These are phyloP conservation scores for Selaginella moellendorffii DNA, from an alignment of 75 land plant species.

Conservation along the genomic window DNA sequence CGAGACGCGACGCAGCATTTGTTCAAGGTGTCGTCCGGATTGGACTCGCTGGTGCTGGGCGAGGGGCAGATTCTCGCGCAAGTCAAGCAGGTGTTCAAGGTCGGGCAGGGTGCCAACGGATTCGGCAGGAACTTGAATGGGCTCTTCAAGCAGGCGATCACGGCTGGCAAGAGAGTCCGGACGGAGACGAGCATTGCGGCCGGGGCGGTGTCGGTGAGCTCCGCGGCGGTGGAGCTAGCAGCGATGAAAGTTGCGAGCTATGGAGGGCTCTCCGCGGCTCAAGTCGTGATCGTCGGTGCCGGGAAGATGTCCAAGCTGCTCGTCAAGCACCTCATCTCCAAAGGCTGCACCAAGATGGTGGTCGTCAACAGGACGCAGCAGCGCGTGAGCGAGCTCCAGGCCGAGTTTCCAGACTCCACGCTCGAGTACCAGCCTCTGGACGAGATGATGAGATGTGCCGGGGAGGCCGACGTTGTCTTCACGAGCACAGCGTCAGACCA, in stretches of 20 bases:
- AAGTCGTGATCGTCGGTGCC: conserved; percentile 4
- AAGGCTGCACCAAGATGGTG: not conserved
- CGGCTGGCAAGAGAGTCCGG: not conserved
- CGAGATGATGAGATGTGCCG: not conserved
- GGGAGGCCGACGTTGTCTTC: not conserved
- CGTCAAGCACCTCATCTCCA: conserved; percentile 6
- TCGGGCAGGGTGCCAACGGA: conserved; percentile 3
- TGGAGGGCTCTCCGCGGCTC: not conserved
- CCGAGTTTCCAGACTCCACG: not conserved
- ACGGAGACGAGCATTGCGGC: conserved; percentile 4
- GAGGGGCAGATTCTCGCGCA: conserved; percentile 6
- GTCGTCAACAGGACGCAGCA: not conserved
- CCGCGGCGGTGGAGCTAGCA: conserved; percentile 3
- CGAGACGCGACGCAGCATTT: conserved; percentile 6
- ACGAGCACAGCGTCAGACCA: conserved; percentile 2
- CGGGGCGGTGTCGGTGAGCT: conserved; percentile 2
- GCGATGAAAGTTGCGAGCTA: not conserved
- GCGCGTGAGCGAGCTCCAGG: not conserved
- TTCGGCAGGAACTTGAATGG: conserved; percentile 5
- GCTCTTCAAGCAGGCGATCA: conserved; percentile 7
- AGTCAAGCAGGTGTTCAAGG: conserved; percentile 2
- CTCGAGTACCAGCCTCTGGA: conserved; percentile 7
- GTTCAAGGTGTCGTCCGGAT: conserved; percentile 2
- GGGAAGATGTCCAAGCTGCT: conserved; percentile 8
- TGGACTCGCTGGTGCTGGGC: conserved; percentile 7